phyloP scores from a whole-genome alignment of 768 basidiomycete species.

The Termitomyces sp. region DNA sequence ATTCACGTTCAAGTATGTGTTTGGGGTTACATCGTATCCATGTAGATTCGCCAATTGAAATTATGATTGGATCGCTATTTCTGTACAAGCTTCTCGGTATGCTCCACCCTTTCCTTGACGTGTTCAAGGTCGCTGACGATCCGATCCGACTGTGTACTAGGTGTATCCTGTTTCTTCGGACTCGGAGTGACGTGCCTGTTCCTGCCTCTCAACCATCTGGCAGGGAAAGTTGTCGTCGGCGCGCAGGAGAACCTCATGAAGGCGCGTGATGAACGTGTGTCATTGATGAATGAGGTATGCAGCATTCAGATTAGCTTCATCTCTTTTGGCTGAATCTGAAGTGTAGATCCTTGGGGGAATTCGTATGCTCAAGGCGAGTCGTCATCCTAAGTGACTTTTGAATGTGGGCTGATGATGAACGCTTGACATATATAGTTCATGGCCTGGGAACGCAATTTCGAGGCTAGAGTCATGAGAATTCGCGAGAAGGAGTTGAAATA shows the following conservation, averaged over 20 bases:
- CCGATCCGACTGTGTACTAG: slow-evolving; percentile 15
- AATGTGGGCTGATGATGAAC: neutral
- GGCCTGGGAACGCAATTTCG: slow-evolving; percentile 91
- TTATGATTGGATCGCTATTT: slow-evolving; percentile 67
- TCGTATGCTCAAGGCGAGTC: slow-evolving; percentile 72
- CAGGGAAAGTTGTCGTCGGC: slow-evolving; percentile 69
- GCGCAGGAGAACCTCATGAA: slow-evolving; percentile 90
- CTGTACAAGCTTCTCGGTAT: slow-evolving; percentile 72
- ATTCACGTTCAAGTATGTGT: neutral
- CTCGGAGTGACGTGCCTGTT: slow-evolving; percentile 69
- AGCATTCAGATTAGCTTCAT: too few relatives aligned
- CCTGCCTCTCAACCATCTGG: slow-evolving; percentile 77
- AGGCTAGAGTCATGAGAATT: slow-evolving; percentile 63
- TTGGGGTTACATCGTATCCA: neutral
- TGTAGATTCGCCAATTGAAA: slow-evolving; percentile 72
- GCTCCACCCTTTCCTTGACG: slow-evolving; percentile 9
- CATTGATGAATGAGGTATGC: slow-evolving; percentile 76
- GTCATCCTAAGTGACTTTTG: neutral
- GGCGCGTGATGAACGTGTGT: slow-evolving; percentile 82
- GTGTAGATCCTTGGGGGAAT: slow-evolving; percentile 77
- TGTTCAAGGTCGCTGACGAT: neutral
- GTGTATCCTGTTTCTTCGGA: slow-evolving; percentile 71
- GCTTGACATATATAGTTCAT: slow-evolving; percentile 59
- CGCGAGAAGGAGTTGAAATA: slow-evolving; percentile 79
- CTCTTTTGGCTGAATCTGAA: neutral